Evolutionary conservation across 495 filamentous ascomycete species (phyloP).

Genomic region (Aspergillus nanangensis): DNA sequence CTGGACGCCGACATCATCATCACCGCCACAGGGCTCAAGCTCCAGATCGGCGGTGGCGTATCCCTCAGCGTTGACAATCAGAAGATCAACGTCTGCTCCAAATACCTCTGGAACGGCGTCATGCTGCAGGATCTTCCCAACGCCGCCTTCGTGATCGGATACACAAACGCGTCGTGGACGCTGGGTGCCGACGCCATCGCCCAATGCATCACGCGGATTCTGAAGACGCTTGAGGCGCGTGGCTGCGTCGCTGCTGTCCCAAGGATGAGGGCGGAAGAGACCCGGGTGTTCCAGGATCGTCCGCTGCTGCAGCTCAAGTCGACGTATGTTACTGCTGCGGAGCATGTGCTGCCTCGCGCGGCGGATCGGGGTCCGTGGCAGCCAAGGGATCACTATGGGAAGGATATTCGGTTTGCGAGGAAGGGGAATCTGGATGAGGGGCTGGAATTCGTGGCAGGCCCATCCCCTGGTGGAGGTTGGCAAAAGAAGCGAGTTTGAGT

Average conservation of each 20-base stretch:
- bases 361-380: slow-evolving; percentile 50
- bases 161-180: slow-evolving; percentile 57
- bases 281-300: slow-evolving; percentile 26
- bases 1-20: slow-evolving; percentile 69
- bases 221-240: slow-evolving; percentile 36
- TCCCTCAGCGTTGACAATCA: slow-evolving; percentile 49
- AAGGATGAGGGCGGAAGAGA: slow-evolving; percentile 27
- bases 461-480: too few relatives aligned
- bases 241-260: slow-evolving; percentile 36
- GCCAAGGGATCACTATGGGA: slow-evolving; percentile 48
- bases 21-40: slow-evolving; percentile 66
- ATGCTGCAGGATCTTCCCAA: slow-evolving; percentile 62
- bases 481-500: too few relatives aligned
- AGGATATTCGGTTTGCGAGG: slow-evolving; percentile 46
- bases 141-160: slow-evolving; percentile 50
- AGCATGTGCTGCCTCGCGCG: slow-evolving; percentile 36
- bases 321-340: slow-evolving; percentile 45
- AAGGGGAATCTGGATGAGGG: slow-evolving; percentile 40
- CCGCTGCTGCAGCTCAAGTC: slow-evolving; percentile 42
- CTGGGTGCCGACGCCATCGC: slow-evolving; percentile 53
- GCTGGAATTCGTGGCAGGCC: slow-evolving; percentile 32
- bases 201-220: slow-evolving; percentile 41
- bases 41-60: slow-evolving; percentile 50
- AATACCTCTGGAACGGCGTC: slow-evolving; percentile 53
- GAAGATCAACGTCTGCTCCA: slow-evolving; percentile 37